Conservation (phyloP, 2,329 filamentous ascomycete species). For the Stromatinia cepivora region DNA sequence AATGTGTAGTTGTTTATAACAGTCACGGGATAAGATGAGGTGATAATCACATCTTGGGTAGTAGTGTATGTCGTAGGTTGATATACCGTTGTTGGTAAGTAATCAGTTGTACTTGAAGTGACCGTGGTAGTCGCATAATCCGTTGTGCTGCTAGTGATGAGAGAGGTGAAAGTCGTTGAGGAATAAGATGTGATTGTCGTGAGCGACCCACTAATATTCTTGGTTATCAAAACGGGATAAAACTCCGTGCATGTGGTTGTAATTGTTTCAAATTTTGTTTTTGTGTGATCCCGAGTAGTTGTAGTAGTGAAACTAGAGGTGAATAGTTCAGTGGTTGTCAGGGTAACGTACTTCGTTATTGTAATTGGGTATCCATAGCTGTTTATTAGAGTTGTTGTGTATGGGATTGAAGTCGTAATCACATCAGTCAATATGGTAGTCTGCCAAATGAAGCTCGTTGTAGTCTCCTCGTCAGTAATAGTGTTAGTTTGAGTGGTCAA, state of each 20-base stretch:
- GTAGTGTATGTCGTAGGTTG: slow-evolving; percentile 13
- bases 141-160: slow-evolving; percentile 8
- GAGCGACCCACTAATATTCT: slow-evolving; percentile 9
- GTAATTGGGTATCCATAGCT: slow-evolving; percentile 30
- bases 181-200: slow-evolving; percentile 24
- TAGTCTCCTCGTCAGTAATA: slow-evolving; percentile 22
- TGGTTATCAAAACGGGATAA: slow-evolving; percentile 6
- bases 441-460: slow-evolving; percentile 16
- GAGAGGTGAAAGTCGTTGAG: slow-evolving; percentile 22
- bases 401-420: slow-evolving; percentile 29
- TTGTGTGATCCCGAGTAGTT: slow-evolving; percentile 7
- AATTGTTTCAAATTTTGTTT: not conserved
- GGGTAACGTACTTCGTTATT: slow-evolving; percentile 28
- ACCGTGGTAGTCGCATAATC: slow-evolving; percentile 18
- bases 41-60: not conserved
- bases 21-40: slow-evolving; percentile 24
- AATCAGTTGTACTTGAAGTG: slow-evolving; percentile 6
- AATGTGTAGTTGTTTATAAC: slow-evolving; percentile 19
- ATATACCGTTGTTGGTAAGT: slow-evolving; percentile 9
- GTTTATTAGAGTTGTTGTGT: slow-evolving; percentile 28
- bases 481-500: slow-evolving; percentile 13
- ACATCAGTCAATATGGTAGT: slow-evolving; percentile 24
- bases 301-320: slow-evolving; percentile 15
- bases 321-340: slow-evolving; percentile 28
- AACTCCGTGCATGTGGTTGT: slow-evolving; percentile 13